Evolutionary conservation across 208 protist genomes (phyloP).

Genomic region (Angomonas deanei): DNA sequence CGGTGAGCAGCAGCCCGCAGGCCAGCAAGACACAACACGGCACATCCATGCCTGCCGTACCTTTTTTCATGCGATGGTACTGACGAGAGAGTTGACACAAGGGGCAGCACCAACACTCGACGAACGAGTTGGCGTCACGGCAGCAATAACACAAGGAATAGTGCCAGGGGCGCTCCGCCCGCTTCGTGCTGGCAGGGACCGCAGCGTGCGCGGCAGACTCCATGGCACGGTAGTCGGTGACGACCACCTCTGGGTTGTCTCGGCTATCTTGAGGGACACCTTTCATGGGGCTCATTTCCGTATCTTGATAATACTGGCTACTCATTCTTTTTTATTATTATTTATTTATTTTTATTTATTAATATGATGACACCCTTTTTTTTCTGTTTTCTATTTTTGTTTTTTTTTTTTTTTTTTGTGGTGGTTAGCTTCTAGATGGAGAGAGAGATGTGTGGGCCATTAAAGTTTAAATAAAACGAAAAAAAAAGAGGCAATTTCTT

Average conservation of each 20-base stretch:
- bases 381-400: not conserved
- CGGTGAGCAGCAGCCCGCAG: not conserved
- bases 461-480: not conserved
- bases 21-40: not conserved
- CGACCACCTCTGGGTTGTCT: no score
- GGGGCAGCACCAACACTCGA: not conserved
- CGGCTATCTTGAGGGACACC: no score
- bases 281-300: no score
- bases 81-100: slow-evolving; percentile 8
- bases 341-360: no score
- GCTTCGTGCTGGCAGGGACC: not conserved
- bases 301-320: no score
- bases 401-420: not conserved
- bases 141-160: not conserved
- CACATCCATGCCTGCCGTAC: not conserved
- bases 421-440: not conserved
- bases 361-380: not conserved
- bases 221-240: no score
- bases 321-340: no score
- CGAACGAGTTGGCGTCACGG: not conserved
- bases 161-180: not conserved
- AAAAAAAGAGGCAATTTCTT: not conserved
- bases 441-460: no score
- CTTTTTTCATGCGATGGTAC: not conserved
- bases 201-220: no score